Conservation (phyloP, 2,329 filamentous ascomycete genomes). For the Aspergillus alliaceus region DNA sequence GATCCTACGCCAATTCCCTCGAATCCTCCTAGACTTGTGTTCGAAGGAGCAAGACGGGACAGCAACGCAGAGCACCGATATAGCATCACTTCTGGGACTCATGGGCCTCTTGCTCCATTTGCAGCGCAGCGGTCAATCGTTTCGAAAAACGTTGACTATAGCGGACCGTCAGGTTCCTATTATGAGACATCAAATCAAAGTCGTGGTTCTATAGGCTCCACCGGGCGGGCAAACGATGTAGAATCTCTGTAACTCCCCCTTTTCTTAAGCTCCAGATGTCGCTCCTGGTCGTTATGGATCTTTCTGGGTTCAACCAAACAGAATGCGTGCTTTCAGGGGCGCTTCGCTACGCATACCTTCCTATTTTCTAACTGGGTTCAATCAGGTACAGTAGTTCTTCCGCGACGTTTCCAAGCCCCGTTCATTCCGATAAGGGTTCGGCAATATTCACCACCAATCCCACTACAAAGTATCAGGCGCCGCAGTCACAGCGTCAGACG, state of each 20-base stretch:
- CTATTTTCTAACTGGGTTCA: slow-evolving; percentile 17
- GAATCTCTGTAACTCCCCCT: slow-evolving; percentile 33
- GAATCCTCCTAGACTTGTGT: slow-evolving; percentile 14
- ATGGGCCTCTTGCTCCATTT: slow-evolving; percentile 16
- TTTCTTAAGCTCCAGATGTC: slow-evolving; percentile 6
- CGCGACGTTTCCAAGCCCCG: slow-evolving; percentile 28
- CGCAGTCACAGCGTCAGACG: slow-evolving; percentile 16
- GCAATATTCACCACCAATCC: slow-evolving; percentile 10
- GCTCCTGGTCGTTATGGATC: neutral
- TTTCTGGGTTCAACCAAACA: no score
- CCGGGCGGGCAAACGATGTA: slow-evolving; percentile 27
- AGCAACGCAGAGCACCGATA: slow-evolving; percentile 23
- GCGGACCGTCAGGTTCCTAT: slow-evolving; percentile 15
- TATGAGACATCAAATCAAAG: slow-evolving; percentile 24
- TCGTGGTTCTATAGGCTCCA: slow-evolving; percentile 25
- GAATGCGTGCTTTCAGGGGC: neutral
- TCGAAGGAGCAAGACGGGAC: slow-evolving; percentile 18
- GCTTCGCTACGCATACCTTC: neutral
- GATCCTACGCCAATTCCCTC: slow-evolving; percentile 16
- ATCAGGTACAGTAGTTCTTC: slow-evolving; percentile 29
- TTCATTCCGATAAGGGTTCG: slow-evolving; percentile 28
- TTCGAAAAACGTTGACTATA: slow-evolving; percentile 16
- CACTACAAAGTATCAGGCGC: slow-evolving; percentile 13
- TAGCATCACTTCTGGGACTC: slow-evolving; percentile 21
- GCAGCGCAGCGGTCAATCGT: slow-evolving; percentile 19